Conservation (phyloP, 208 protist genomes). For the Phytomonas serpens region DNA sequence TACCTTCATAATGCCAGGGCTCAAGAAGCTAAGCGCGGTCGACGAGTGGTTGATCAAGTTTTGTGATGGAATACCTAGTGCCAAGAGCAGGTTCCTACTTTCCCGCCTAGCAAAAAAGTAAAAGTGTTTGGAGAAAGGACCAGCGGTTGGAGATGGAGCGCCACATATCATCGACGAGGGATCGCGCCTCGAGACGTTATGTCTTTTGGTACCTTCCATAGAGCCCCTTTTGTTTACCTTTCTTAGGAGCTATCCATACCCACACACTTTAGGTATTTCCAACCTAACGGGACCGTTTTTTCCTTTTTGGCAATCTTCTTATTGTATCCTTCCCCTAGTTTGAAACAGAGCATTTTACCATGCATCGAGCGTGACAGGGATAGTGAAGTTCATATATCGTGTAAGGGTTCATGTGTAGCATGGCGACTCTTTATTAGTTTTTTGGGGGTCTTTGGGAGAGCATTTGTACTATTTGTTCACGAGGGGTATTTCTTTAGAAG, state of each 20-base stretch:
- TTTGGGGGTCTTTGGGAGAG: not conserved
- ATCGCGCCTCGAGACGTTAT: not conserved
- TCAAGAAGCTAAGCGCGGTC: not conserved
- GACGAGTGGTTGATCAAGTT: constrained; percentile 10
- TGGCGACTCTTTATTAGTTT: not conserved
- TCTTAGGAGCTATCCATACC: not conserved
- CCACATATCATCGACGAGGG: not conserved
- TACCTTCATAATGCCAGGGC: not conserved
- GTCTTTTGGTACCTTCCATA: not conserved
- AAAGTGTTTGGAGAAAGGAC: not conserved
- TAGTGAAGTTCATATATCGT: not conserved
- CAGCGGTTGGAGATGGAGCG: not conserved
- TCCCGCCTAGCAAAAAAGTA: not conserved
- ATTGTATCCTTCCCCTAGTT: not conserved
- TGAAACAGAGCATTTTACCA: not conserved
- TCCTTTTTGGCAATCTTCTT: not conserved
- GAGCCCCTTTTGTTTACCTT: not conserved
- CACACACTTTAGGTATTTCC: not conserved
- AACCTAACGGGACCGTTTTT: not conserved
- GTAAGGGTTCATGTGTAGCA: not conserved
- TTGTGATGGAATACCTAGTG: not conserved
- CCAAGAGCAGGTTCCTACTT: not conserved
- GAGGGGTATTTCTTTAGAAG: constrained; percentile 2
- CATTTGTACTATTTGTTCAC: not conserved
- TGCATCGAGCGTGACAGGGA: not conserved